Evolutionary conservation across 345 rosid genomes (phyloP).

Genomic region (Boechera retrofracta): DNA sequence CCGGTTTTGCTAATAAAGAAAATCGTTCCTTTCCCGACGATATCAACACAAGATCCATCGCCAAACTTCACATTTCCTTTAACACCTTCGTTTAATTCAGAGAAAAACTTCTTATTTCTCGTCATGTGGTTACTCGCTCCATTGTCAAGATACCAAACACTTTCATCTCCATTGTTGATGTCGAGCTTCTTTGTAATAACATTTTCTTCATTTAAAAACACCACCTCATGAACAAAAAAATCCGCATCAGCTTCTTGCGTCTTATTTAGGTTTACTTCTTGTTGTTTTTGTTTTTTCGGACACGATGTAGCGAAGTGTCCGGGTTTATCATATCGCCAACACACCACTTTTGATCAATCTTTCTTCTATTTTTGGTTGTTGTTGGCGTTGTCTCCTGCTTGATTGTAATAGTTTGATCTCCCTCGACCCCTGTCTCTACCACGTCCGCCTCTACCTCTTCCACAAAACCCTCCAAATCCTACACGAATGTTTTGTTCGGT

Average conservation of each 20-base stretch:
- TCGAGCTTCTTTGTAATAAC: background rate
- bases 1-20: background rate
- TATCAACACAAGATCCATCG: background rate
- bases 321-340: background rate
- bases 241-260: background rate
- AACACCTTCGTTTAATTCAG: background rate
- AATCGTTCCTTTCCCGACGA: background rate
- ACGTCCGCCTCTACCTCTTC: no score
- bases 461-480: no score
- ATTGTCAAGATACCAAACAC: background rate
- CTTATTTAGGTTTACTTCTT: background rate
- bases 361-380: background rate
- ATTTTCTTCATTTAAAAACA: background rate
- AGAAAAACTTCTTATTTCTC: background rate
- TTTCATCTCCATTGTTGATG: background rate
- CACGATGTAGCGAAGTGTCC: background rate
- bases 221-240: background rate
- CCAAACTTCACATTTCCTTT: background rate
- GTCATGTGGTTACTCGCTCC: constrained; percentile 6
- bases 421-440: no score
- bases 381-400: no score
- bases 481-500: no score
- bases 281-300: background rate
- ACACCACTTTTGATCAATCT: background rate
- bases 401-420: no score